A percentile compares a stretch with the other conserved stretches of the same genome.
Evolutionary conservation across 139 green algal genomes (phyloP).

Genomic region (Diplosphaera chodatii): DNA sequence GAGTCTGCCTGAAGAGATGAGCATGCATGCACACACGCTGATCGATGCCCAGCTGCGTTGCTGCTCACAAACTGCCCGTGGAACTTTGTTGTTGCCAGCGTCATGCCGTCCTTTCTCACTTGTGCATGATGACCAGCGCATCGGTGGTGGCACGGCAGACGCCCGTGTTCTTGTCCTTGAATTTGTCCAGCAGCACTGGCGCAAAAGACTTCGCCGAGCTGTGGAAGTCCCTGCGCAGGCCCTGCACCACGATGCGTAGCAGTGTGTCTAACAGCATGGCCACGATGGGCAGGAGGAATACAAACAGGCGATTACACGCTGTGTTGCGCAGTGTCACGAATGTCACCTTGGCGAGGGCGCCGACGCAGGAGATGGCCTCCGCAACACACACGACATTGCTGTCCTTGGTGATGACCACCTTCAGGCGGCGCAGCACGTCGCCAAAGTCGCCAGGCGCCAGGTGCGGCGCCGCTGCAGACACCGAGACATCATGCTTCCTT

Average conservation of each 20-base stretch:
- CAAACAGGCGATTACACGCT: no score
- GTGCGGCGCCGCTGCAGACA: slow-evolving; percentile 12
- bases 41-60: no score
- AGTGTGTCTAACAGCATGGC: no score
- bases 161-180: slow-evolving; percentile 85
- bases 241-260: no score
- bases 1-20: no score
- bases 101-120: no score
- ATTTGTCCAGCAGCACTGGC: slow-evolving; percentile 62
- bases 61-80: no score
- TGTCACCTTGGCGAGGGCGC: slow-evolving; percentile 46
- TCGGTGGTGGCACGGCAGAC: slow-evolving; percentile 51
- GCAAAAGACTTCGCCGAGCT: slow-evolving; percentile 30
- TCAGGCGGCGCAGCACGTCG: slow-evolving; percentile 61
- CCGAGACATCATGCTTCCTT: no score
- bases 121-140: slow-evolving; percentile 57
- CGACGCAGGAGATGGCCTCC: slow-evolving; percentile 56
- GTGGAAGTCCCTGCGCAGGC: slow-evolving; percentile 59
- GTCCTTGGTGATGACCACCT: slow-evolving; percentile 80
- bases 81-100: no score
- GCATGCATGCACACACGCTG: no score
- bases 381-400: slow-evolving; percentile 72
- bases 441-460: slow-evolving; percentile 55
- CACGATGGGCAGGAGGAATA: no score
- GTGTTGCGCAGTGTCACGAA: no score